These are phyloP conservation scores for Ploettnerulaceae sp. DNA, from an alignment of 2,329 filamentous ascomycete species.

Conservation along the genomic window DNA sequence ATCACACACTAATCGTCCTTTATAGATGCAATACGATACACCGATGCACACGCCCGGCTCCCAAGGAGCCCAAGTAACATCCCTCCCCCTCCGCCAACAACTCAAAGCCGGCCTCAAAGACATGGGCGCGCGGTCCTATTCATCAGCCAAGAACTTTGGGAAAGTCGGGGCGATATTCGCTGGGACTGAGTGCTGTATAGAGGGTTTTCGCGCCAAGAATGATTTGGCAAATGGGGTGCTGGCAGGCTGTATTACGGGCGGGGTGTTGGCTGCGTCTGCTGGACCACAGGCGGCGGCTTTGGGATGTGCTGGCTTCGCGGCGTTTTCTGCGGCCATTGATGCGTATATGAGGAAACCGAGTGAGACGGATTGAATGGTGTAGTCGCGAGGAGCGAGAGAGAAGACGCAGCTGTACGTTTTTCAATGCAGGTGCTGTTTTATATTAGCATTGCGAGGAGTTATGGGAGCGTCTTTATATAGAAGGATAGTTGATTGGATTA, in stretches of 20 bases:
- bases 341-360: conserved; percentile 78
- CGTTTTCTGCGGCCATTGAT: conserved; percentile 89
- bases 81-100: conserved; percentile 80
- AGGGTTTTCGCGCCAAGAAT: conserved; percentile 89
- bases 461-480: neutral
- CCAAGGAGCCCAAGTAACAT: conserved; percentile 41
- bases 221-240: conserved; percentile 83
- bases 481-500: neutral
- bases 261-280: conserved; percentile 77
- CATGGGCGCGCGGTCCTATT: conserved; percentile 81
- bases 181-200: conserved; percentile 93
- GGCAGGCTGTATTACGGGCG: conserved; percentile 87
- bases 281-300: conserved; percentile 84
- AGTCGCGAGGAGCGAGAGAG: no score
- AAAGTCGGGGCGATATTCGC: conserved; percentile 87
- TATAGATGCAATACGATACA: conserved; percentile 95
- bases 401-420: no score
- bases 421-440: no score
- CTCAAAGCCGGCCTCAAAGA: conserved; percentile 84
- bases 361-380: conserved; percentile 44
- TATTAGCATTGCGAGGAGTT: conserved; percentile 11
- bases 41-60: conserved; percentile 52
- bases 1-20: neutral
- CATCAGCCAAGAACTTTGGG: conserved; percentile 89
- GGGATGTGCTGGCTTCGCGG: conserved; percentile 90